Evolutionary conservation across 345 rosid species (phyloP).

Genomic region (Mangifera indica): DNA sequence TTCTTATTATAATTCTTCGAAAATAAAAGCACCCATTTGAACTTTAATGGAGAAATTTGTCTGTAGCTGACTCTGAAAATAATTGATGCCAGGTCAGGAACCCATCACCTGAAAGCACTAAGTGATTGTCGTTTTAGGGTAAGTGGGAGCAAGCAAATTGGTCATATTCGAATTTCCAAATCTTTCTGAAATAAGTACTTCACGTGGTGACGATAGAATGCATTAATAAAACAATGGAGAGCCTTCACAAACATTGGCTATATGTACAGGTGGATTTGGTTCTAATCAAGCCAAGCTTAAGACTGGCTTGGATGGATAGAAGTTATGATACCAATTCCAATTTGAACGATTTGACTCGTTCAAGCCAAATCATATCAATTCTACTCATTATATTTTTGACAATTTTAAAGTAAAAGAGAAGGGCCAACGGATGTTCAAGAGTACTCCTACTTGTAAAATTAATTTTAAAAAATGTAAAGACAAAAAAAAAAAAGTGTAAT

Average conservation of each 20-base stretch:
- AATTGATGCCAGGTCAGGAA: background rate
- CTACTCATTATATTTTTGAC: no score
- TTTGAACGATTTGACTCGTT: no score
- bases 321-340: no score
- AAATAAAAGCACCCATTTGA: background rate
- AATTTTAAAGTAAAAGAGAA: no score
- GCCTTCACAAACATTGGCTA: background rate
- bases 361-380: no score
- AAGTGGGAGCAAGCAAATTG: constrained; percentile 1
- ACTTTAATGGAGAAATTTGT: no score
- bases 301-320: no score
- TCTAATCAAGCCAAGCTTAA: no score
- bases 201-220: background rate
- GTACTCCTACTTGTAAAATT: background rate
- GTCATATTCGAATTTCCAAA: constrained; percentile 11
- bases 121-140: background rate
- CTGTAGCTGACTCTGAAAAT: background rate
- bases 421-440: background rate
- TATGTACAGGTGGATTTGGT: no score
- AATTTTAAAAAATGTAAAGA: no score
- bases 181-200: background rate
- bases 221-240: background rate
- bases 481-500: no score
- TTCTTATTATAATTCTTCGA: background rate
- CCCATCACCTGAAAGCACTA: background rate